These are phyloP conservation scores for Castanea crenata DNA, from an alignment of 306 rosid species.

Conservation along the genomic window DNA sequence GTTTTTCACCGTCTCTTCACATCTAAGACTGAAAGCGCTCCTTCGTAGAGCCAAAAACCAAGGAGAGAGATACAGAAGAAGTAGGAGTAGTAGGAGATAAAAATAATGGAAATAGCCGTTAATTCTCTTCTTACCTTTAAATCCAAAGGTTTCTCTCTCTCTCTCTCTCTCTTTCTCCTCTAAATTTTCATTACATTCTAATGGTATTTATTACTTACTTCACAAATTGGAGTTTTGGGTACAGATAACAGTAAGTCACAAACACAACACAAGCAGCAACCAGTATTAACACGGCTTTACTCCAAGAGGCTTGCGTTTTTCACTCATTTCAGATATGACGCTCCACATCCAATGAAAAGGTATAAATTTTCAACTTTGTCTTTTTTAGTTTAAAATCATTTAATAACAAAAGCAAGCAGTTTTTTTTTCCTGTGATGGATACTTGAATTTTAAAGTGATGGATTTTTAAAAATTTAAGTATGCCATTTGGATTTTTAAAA, in stretches of 20 bases:
- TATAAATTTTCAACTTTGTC: no score
- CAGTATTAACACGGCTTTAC: conserved; percentile 18
- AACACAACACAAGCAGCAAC: conserved; percentile 13
- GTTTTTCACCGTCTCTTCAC: neutral
- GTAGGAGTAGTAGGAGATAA: conserved; percentile 12
- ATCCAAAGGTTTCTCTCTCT: conserved; percentile 43
- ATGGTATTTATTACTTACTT: neutral
- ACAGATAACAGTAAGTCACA: conserved; percentile 35
- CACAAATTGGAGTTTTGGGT: conserved; percentile 9
- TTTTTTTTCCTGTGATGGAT: no score
- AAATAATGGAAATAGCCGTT: conserved; percentile 42
- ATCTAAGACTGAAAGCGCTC: neutral
- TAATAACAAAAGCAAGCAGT: no score
- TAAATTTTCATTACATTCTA: neutral
- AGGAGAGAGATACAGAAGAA: neutral
- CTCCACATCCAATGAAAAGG: neutral
- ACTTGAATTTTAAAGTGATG: no score
- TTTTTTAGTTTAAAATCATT: no score
- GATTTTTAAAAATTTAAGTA: no score
- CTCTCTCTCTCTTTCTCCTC: neutral
- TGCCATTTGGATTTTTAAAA: no score
- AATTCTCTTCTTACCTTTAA: conserved; percentile 30
- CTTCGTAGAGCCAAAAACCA: neutral
- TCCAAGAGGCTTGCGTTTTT: conserved; percentile 23
- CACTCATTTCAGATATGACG: conserved; percentile 29